These are phyloP conservation scores for Eimeria maxima DNA, from an alignment of 169 alveolate genomes.

Conservation along the genomic window DNA sequence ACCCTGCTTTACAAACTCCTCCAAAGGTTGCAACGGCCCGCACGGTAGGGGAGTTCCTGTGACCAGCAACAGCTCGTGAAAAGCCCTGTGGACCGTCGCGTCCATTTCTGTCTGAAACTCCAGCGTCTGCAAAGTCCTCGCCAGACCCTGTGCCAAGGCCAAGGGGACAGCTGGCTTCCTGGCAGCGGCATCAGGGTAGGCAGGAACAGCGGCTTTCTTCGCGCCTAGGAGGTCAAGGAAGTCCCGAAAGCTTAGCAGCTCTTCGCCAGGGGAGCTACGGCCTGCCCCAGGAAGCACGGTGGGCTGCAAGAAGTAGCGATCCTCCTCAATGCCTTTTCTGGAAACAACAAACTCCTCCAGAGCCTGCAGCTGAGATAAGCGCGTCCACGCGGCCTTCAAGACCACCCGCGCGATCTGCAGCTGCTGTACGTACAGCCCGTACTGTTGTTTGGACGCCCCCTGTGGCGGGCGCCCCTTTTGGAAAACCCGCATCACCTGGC, in stretches of 20 bases:
- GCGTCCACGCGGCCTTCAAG: conserved; percentile 6
- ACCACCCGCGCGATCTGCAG: conserved; percentile 10
- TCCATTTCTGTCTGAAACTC: conserved; percentile 45
- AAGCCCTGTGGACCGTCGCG: conserved; percentile 3
- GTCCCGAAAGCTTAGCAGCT: conserved; percentile 14
- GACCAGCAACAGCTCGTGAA: conserved; percentile 37
- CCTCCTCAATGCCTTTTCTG: background rate
- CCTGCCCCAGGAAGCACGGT: background rate
- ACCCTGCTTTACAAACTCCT: conserved; percentile 30
- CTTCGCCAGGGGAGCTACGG: background rate
- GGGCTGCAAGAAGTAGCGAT: background rate
- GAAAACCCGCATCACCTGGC: background rate
- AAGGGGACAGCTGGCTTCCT: background rate
- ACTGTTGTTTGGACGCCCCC: background rate
- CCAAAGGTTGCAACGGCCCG: conserved; percentile 21
- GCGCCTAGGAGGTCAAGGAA: conserved; percentile 5
- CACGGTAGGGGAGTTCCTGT: conserved; percentile 32
- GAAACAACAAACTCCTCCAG: background rate
- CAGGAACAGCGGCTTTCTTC: background rate
- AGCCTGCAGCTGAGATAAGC: background rate
- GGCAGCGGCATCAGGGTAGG: background rate
- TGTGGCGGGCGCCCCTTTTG: background rate
- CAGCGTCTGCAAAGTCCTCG: background rate
- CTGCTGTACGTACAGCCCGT: conserved; percentile 26
- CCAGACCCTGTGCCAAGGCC: conserved; percentile 5